Conservation (phyloP, 1,284 basidiomycete genomes). For the Cryptococcus jaspeensis region DNA sequence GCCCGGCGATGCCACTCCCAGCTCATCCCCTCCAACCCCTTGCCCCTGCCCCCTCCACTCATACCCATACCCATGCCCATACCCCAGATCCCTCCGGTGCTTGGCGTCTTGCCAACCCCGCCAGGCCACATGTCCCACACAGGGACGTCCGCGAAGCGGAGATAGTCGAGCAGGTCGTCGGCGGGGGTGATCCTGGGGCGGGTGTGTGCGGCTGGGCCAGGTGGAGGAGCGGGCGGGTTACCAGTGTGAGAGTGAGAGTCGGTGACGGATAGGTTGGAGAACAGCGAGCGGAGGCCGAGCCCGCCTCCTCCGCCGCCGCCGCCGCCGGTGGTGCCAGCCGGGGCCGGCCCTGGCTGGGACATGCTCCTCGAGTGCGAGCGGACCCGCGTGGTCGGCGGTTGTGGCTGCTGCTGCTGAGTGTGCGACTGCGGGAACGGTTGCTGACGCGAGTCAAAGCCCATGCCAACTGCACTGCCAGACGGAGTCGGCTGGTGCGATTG, state of each 20-base stretch:
- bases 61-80: not conserved
- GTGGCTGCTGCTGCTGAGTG: too few species aligned
- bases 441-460: too few species aligned
- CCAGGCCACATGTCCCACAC: slow-evolving; percentile 39
- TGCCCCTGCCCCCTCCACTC: slow-evolving; percentile 9
- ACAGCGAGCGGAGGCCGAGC: slow-evolving; percentile 24
- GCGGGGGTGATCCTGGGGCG: slow-evolving; percentile 25
- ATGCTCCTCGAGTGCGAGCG: too few species aligned
- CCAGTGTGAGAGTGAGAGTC: not conserved
- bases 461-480: too few species aligned
- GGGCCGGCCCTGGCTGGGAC: too few species aligned
- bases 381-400: too few species aligned
- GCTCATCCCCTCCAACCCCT: slow-evolving; percentile 34
- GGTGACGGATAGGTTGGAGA: slow-evolving; percentile 31
- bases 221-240: not conserved
- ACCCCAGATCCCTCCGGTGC: not conserved
- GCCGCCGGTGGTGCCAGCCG: not conserved
- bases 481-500: not conserved
- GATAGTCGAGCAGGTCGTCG: slow-evolving; percentile 38
- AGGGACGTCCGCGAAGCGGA: slow-evolving; percentile 26
- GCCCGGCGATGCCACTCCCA: slow-evolving; percentile 33
- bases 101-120: not conserved
- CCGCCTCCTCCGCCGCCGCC: not conserved
- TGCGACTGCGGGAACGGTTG: too few species aligned
- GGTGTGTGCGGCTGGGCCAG: not conserved